These are phyloP conservation scores for Penicillium mononematosum DNA, from an alignment of 495 filamentous ascomycete genomes.

Conservation along the genomic window DNA sequence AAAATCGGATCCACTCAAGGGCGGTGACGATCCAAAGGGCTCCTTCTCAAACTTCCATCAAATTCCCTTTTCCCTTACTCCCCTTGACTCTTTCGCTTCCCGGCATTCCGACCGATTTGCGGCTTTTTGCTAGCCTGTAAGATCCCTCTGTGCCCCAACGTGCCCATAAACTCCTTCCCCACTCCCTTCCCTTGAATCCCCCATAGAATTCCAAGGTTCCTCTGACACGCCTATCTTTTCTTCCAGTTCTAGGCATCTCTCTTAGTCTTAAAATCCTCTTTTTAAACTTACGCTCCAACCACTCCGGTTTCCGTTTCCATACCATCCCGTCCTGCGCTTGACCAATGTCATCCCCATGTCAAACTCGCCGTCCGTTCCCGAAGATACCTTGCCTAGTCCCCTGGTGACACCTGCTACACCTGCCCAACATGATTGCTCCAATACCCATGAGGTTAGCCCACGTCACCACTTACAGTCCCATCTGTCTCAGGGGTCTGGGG, in stretches of 20 bases:
- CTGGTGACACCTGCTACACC: slow-evolving; percentile 52
- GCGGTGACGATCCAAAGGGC: slow-evolving; percentile 27
- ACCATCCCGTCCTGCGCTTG: slow-evolving; percentile 36
- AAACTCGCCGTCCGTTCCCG: slow-evolving; percentile 50
- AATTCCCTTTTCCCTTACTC: slow-evolving; percentile 8
- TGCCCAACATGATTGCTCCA: slow-evolving; percentile 49
- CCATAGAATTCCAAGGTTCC: slow-evolving; percentile 11
- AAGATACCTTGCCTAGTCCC: slow-evolving; percentile 47
- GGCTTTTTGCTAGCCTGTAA: slow-evolving; percentile 37
- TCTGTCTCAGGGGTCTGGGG: slow-evolving; percentile 33
- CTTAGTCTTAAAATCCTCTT: background rate
- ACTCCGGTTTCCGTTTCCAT: slow-evolving; percentile 25
- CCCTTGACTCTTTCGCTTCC: background rate
- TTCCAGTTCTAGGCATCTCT: background rate
- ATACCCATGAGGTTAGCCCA: slow-evolving; percentile 39
- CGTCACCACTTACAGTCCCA: slow-evolving; percentile 40
- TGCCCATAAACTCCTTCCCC: slow-evolving; percentile 20
- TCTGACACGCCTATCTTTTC: slow-evolving; percentile 14
- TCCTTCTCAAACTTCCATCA: slow-evolving; percentile 12
- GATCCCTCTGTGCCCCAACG: slow-evolving; percentile 35
- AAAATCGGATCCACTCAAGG: slow-evolving; percentile 16
- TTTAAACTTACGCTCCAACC: slow-evolving; percentile 5
- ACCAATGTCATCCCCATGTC: slow-evolving; percentile 60
- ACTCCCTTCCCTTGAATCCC: slow-evolving; percentile 2
- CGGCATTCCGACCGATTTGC: slow-evolving; percentile 20